phyloP scores from a whole-genome alignment of 1,284 basidiomycete species.

The Microbotryum silenes-acaulis region DNA sequence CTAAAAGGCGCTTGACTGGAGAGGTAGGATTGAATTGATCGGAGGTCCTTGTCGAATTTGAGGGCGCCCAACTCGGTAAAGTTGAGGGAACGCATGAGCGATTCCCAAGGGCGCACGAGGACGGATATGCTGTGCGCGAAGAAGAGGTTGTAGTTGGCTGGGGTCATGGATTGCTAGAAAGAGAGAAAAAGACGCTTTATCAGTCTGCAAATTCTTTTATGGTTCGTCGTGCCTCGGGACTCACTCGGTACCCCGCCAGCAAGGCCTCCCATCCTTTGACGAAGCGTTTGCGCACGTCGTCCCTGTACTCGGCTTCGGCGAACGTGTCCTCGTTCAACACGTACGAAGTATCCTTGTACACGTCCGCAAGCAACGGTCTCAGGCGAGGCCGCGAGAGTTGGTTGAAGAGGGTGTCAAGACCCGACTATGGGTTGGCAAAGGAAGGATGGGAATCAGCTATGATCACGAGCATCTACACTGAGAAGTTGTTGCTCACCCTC shows the following conservation, averaged over 20 bases:
- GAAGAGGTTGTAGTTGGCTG: slow-evolving; percentile 76
- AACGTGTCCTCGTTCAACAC: slow-evolving; percentile 82
- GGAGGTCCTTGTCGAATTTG: slow-evolving; percentile 86
- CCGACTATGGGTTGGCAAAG: slow-evolving; percentile 49
- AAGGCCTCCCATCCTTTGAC: slow-evolving; percentile 71
- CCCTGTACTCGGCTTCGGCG: slow-evolving; percentile 70
- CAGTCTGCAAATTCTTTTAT: not conserved
- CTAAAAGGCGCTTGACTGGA: slow-evolving; percentile 78
- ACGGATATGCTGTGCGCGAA: slow-evolving; percentile 77
- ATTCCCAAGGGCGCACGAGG: slow-evolving; percentile 89
- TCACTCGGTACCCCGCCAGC: slow-evolving; percentile 74
- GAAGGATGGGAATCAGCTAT: slow-evolving; percentile 20
- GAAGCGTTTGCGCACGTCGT: slow-evolving; percentile 79
- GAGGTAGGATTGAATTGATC: slow-evolving; percentile 72
- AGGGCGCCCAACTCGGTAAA: slow-evolving; percentile 96
- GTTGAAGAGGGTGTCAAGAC: slow-evolving; percentile 89
- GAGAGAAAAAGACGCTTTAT: not conserved
- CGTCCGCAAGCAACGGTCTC: slow-evolving; percentile 70
- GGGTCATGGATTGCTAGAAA: slow-evolving; percentile 68
- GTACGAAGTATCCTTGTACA: slow-evolving; percentile 84
- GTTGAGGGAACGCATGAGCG: slow-evolving; percentile 65
- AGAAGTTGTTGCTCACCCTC: slow-evolving; percentile 51
- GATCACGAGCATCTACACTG: not conserved
- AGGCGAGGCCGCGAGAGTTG: slow-evolving; percentile 79
- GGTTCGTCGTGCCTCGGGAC: slow-evolving; percentile 19